These are phyloP conservation scores for Citrus sp. DNA, from an alignment of 345 rosid genomes.

Conservation along the genomic window DNA sequence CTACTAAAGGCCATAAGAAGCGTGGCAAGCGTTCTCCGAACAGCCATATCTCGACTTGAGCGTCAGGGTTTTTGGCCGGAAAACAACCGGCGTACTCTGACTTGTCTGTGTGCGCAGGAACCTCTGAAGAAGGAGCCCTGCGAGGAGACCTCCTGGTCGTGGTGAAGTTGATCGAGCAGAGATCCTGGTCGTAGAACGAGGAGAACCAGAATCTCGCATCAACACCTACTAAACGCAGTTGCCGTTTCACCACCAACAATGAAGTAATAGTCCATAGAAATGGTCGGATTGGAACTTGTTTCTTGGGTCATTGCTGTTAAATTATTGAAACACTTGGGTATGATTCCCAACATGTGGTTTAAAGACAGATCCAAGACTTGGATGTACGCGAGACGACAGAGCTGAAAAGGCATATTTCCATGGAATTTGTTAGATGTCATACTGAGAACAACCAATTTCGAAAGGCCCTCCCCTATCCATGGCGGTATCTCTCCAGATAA, in stretches of 20 bases:
- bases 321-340: conserved; percentile 8
- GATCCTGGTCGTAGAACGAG: too few relatives aligned
- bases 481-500: neutral
- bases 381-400: neutral
- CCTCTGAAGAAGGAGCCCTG: too few relatives aligned
- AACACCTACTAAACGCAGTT: neutral
- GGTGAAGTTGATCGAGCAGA: too few relatives aligned
- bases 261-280: neutral
- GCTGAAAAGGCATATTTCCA: neutral
- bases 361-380: conserved; percentile 11
- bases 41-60: too few relatives aligned
- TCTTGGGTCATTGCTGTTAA: neutral
- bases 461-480: conserved; percentile 8
- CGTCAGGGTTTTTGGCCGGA: too few relatives aligned
- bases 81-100: too few relatives aligned
- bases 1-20: too few relatives aligned
- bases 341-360: conserved; percentile 1
- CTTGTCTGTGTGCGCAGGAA: too few relatives aligned
- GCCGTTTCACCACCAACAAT: neutral
- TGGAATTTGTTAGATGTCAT: neutral
- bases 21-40: too few relatives aligned
- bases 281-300: neutral
- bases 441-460: neutral
- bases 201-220: too few relatives aligned
- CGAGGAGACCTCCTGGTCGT: too few relatives aligned